phyloP scores from a whole-genome alignment of 352 stramenopile species.

The Phytopythium vexans region DNA sequence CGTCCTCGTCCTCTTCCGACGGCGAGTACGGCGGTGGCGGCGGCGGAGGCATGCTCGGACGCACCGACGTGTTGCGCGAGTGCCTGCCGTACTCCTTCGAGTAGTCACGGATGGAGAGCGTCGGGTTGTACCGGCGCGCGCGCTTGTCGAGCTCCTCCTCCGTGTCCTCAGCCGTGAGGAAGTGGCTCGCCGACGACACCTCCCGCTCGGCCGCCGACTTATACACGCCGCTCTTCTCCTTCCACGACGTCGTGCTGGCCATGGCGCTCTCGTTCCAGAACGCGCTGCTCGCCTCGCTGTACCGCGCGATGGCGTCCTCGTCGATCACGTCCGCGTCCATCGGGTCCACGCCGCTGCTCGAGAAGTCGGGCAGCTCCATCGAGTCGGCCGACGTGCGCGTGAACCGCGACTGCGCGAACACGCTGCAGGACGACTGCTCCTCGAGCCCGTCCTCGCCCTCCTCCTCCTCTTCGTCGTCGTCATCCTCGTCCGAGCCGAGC shows the following conservation, averaged over 20 bases:
- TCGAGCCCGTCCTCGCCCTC: constrained; percentile 46
- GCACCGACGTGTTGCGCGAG: not conserved
- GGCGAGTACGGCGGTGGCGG: constrained; percentile 21
- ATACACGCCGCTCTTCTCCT: constrained; percentile 22
- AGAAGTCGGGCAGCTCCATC: constrained; percentile 13
- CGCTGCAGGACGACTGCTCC: constrained; percentile 50
- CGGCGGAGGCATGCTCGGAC: constrained; percentile 10
- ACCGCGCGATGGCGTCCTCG: constrained; percentile 4
- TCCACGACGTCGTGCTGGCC: constrained; percentile 16
- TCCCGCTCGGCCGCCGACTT: constrained; percentile 17
- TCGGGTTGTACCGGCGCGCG: constrained; percentile 31
- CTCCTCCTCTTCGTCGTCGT: constrained; percentile 35
- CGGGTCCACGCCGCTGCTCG: constrained; percentile 1
- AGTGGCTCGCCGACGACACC: constrained; percentile 15
- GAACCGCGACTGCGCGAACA: constrained; percentile 55
- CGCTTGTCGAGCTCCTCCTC: constrained; percentile 36
- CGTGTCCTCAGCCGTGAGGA: constrained; percentile 26
- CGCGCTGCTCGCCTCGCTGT: constrained; percentile 31
- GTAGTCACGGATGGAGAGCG: constrained; percentile 18
- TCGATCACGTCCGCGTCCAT: constrained; percentile 25
- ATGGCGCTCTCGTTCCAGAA: constrained; percentile 26
- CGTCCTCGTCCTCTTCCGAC: constrained; percentile 13
- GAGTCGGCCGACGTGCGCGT: constrained; percentile 41
- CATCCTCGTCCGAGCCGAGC: constrained; percentile 16
- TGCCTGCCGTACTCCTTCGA: constrained; percentile 3